A percentile compares a stretch with the other conserved stretches of the same genome.
Evolutionary conservation across 805 yeast species (phyloP).

Genomic region (Metschnikowia corniflorae): DNA sequence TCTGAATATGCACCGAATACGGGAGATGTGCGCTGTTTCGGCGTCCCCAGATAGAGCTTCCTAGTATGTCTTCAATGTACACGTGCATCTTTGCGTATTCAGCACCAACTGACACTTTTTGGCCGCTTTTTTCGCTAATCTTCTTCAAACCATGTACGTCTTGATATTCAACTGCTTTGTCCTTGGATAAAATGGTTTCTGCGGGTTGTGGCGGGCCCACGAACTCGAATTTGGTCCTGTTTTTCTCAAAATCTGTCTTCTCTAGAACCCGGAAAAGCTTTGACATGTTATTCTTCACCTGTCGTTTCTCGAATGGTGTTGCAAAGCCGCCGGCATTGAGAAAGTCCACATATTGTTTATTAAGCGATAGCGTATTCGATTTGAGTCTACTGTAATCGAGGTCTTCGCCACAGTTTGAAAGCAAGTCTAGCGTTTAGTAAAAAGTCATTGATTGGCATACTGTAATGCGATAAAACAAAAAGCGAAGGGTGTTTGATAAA

Average conservation of each 20-base stretch:
- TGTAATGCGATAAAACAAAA: no score
- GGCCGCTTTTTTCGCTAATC: conserved; percentile 1
- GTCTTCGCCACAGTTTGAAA: not conserved
- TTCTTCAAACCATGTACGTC: conserved; percentile 1
- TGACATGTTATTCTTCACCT: conserved; percentile 18
- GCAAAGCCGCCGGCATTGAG: conserved; percentile 5
- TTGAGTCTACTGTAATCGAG: conserved; percentile 2
- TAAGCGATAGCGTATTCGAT: conserved; percentile 9
- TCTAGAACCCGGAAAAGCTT: conserved; percentile 22
- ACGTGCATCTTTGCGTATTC: conserved; percentile 15
- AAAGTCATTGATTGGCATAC: no score
- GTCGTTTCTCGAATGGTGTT: conserved; percentile 22
- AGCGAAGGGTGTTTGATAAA: no score
- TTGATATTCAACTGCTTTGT: no score
- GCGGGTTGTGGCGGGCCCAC: conserved; percentile 27
- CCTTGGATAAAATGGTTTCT: not conserved
- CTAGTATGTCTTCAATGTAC: conserved; percentile 9
- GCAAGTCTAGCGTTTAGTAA: no score
- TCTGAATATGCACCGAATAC: conserved; percentile 23
- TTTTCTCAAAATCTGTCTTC: conserved; percentile 16
- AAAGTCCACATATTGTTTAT: conserved; percentile 8
- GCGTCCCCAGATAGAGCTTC: conserved; percentile 3
- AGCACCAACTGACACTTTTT: conserved; percentile 4
- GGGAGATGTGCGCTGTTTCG: conserved; percentile 8
- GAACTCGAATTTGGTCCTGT: conserved; percentile 22